These are phyloP conservation scores for Colletotrichum abscissum DNA, from an alignment of 2,329 filamentous ascomycete species.

Conservation along the genomic window DNA sequence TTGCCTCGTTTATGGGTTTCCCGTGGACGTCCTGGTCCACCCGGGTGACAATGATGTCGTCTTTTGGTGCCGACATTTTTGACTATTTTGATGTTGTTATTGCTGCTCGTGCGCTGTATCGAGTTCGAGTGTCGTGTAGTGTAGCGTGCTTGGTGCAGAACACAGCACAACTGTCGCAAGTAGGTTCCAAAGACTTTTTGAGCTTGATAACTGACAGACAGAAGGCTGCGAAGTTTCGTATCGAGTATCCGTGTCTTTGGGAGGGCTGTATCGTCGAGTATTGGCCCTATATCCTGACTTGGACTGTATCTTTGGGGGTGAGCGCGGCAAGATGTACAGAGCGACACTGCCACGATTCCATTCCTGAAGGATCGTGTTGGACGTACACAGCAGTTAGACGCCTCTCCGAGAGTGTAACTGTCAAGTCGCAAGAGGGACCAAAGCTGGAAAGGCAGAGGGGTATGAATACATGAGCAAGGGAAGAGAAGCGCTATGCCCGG, in stretches of 20 bases:
- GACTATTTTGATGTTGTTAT: neutral
- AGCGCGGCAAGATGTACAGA: neutral
- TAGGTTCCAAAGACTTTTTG: neutral
- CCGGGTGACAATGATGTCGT: slow-evolving; percentile 31
- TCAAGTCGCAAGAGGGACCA: neutral
- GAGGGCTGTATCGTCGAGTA: neutral
- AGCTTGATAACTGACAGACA: neutral
- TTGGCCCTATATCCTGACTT: slow-evolving; percentile 16
- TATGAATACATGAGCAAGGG: neutral
- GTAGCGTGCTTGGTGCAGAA: neutral
- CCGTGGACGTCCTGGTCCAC: slow-evolving; percentile 21
- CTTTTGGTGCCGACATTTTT: slow-evolving; percentile 28
- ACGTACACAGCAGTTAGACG: neutral
- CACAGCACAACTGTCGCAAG: slow-evolving; percentile 2
- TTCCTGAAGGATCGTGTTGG: slow-evolving; percentile 27
- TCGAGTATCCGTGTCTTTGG: neutral
- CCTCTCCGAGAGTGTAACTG: neutral
- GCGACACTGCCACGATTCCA: slow-evolving; percentile 22
- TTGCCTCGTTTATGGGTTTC: slow-evolving; percentile 32
- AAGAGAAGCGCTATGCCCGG: neutral
- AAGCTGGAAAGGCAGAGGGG: neutral
- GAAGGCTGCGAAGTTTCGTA: neutral
- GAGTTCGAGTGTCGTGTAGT: neutral
- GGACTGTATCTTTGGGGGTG: neutral
- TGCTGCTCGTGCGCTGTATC: neutral